Percentiles rank a stretch among this genome's conserved stretches.
phyloP scores from a whole-genome alignment of 371 early-diverging fungal genomes.

The Mucor circinelloides region DNA sequence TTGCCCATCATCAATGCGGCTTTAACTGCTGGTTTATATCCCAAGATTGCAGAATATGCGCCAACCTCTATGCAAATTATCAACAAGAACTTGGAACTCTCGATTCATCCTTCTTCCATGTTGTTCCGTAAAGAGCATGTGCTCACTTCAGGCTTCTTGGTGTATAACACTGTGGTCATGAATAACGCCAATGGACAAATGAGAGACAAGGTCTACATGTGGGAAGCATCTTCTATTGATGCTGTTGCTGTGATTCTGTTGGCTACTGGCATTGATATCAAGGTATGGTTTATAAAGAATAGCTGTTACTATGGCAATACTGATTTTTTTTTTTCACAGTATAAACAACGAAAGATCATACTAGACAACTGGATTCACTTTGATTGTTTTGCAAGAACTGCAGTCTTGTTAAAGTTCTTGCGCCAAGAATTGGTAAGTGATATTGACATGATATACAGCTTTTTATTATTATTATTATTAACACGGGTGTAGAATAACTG shows the following conservation, averaged over 20 bases:
- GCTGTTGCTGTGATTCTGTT: slow-evolving; percentile 57
- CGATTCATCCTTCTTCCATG: slow-evolving; percentile 67
- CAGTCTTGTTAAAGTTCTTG: slow-evolving; percentile 60
- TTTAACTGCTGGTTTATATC: slow-evolving; percentile 68
- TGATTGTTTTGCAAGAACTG: slow-evolving; percentile 66
- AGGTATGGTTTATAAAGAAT: slow-evolving; percentile 42
- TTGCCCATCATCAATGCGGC: slow-evolving; percentile 67
- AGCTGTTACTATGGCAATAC: too few relatives aligned
- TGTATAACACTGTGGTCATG: slow-evolving; percentile 62
- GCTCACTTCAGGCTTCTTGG: slow-evolving; percentile 46
- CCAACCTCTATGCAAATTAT: slow-evolving; percentile 14
- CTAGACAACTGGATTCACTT: slow-evolving; percentile 68
- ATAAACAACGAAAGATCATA: slow-evolving; percentile 52
- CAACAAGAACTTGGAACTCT: slow-evolving; percentile 31
- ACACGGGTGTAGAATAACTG: slow-evolving; percentile 25
- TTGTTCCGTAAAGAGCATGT: slow-evolving; percentile 35
- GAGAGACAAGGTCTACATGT: slow-evolving; percentile 48
- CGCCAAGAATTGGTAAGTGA: slow-evolving; percentile 53
- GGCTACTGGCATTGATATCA: slow-evolving; percentile 55
- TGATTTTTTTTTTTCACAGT: too few relatives aligned
- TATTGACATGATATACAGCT: not conserved
- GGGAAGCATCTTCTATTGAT: slow-evolving; percentile 59
- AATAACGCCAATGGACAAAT: slow-evolving; percentile 23
- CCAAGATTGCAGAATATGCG: slow-evolving; percentile 56
- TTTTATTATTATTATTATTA: not conserved